Conservation (phyloP, 495 filamentous ascomycete species). For the Neurospora terricola region DNA sequence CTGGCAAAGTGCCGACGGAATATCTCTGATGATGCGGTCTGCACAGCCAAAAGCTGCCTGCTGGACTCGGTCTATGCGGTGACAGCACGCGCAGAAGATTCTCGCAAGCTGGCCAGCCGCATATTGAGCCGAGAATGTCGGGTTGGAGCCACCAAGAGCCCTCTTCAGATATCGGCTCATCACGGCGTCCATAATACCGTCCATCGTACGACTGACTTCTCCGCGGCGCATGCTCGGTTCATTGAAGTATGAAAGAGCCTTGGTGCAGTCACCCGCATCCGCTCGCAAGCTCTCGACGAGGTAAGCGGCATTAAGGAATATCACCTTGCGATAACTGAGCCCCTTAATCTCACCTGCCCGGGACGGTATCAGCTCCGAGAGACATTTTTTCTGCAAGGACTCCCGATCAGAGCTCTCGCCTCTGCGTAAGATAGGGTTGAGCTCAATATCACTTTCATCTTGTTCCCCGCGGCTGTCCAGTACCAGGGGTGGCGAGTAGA, state of each 20-base stretch:
- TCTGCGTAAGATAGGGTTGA: constrained; percentile 81
- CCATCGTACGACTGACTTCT: constrained; percentile 79
- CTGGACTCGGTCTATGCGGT: constrained; percentile 83
- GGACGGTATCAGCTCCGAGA: constrained; percentile 60
- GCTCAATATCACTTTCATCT: constrained; percentile 87
- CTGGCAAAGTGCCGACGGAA: constrained; percentile 86
- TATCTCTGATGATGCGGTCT: constrained; percentile 69
- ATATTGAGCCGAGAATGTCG: constrained; percentile 71
- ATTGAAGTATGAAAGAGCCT: constrained; percentile 79
- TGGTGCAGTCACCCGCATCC: constrained; percentile 74
- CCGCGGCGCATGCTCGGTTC: constrained; percentile 74
- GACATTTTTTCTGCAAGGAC: constrained; percentile 65
- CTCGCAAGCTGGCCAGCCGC: constrained; percentile 77
- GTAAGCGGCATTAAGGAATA: constrained; percentile 81
- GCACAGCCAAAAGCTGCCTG: constrained; percentile 70
- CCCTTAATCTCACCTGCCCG: constrained; percentile 67
- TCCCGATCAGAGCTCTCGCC: constrained; percentile 69
- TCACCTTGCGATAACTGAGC: constrained; percentile 74
- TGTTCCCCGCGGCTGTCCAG: constrained; percentile 76
- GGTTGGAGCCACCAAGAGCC: constrained; percentile 56
- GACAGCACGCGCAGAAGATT: constrained; percentile 82
- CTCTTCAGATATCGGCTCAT: constrained; percentile 64
- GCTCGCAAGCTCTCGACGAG: constrained; percentile 79
- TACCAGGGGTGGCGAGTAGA: constrained; percentile 75
- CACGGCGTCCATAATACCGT: constrained; percentile 63